Evolutionary conservation across 176 grass and related monocot species (phyloP).

Genomic region (Triticum urartu): DNA sequence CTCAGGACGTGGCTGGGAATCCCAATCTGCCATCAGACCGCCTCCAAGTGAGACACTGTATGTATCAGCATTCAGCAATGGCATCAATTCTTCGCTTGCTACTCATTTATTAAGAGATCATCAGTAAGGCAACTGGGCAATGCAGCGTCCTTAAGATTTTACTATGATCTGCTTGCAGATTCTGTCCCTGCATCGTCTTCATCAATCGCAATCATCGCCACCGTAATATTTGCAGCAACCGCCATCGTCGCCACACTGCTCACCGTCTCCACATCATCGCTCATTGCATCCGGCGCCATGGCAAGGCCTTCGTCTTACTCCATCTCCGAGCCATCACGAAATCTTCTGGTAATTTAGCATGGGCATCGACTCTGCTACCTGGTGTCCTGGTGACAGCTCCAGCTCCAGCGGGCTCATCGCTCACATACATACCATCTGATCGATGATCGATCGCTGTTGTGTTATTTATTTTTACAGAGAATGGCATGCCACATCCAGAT

Average conservation of each 20-base stretch:
- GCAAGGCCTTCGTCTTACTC: slow-evolving; percentile 59
- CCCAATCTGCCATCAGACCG: slow-evolving; percentile 68
- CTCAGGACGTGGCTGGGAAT: slow-evolving; percentile 81
- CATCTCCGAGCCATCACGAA: slow-evolving; percentile 83
- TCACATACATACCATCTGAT: no score
- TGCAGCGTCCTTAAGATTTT: no score
- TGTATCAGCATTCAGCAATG: not conserved
- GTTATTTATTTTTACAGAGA: slow-evolving; percentile 47
- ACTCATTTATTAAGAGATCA: not conserved
- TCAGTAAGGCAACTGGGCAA: not conserved
- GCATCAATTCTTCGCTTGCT: not conserved
- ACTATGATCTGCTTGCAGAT: slow-evolving; percentile 45
- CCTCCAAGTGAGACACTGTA: slow-evolving; percentile 94
- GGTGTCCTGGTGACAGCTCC: not conserved
- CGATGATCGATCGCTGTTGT: not conserved
- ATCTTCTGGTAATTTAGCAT: slow-evolving; percentile 56
- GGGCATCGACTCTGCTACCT: not conserved
- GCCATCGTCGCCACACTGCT: slow-evolving; percentile 54
- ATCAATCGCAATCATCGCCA: slow-evolving; percentile 48
- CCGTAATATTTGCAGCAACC: slow-evolving; percentile 43
- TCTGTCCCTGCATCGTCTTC: slow-evolving; percentile 67
- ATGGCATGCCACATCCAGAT: slow-evolving; percentile 86
- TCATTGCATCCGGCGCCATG: slow-evolving; percentile 68
- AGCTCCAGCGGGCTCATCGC: no score
- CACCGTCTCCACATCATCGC: slow-evolving; percentile 63